Percentiles rank a stretch among this genome's conserved stretches.
phyloP scores from a whole-genome alignment of 1,284 basidiomycete species.

The Neolentinus lepideus region DNA sequence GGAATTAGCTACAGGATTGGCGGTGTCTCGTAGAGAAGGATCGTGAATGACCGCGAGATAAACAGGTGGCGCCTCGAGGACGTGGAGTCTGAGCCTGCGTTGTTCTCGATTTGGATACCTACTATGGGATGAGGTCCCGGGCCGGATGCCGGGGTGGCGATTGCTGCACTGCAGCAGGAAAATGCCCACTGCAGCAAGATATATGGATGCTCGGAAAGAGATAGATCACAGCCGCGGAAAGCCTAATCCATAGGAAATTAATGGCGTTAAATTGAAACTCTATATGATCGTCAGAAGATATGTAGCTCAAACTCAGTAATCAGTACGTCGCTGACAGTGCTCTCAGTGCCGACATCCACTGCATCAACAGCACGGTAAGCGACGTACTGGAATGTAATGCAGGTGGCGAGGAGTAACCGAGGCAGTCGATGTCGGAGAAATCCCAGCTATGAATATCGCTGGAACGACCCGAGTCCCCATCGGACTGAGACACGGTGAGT shows the following conservation, averaged over 20 bases:
- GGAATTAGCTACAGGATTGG: no score
- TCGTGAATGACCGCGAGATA: no score
- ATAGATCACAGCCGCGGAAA: slow-evolving; percentile 32
- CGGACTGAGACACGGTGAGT: slow-evolving; percentile 25
- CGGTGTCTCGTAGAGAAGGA: no score
- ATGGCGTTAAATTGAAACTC: slow-evolving; percentile 24
- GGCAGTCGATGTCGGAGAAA: slow-evolving; percentile 39
- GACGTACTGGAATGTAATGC: slow-evolving; percentile 41
- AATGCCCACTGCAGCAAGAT: slow-evolving; percentile 28
- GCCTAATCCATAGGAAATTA: slow-evolving; percentile 34
- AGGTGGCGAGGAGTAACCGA: slow-evolving; percentile 34
- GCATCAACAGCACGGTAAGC: no score
- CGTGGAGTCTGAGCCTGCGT: background rate
- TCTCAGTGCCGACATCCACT: no score
- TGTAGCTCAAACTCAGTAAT: no score
- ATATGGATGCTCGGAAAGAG: slow-evolving; percentile 31
- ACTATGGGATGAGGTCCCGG: no score
- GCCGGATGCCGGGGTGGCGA: no score
- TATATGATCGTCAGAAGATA: no score
- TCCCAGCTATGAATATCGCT: slow-evolving; percentile 32
- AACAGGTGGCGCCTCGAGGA: background rate
- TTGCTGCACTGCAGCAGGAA: background rate
- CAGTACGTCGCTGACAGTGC: no score
- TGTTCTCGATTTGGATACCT: no score
- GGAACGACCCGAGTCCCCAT: slow-evolving; percentile 27